Evolutionary conservation across 2,329 filamentous ascomycete genomes (phyloP).

Genomic region (Calycina herbarum): DNA sequence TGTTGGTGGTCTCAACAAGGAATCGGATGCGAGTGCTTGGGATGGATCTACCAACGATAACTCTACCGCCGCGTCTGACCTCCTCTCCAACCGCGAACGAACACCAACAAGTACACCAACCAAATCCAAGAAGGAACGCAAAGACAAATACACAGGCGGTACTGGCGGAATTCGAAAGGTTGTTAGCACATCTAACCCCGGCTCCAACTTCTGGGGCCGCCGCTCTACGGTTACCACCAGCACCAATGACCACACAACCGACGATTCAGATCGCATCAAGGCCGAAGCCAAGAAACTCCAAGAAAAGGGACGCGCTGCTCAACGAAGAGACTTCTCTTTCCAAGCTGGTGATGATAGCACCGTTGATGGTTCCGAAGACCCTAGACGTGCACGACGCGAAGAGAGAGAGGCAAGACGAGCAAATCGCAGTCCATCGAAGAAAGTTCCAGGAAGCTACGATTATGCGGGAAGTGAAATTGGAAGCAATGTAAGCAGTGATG

Average conservation of each 20-base stretch:
- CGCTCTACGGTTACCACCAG: constrained; percentile 14
- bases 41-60: constrained; percentile 69
- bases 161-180: constrained; percentile 36
- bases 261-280: constrained; percentile 47
- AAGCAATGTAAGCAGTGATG: constrained; percentile 26
- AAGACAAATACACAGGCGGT: constrained; percentile 28
- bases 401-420: constrained; percentile 21
- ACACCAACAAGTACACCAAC: constrained; percentile 56
- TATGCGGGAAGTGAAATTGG: constrained; percentile 16
- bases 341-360: constrained; percentile 35
- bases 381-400: constrained; percentile 16
- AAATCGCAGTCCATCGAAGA: constrained; percentile 32
- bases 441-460: constrained; percentile 26
- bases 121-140: constrained; percentile 30
- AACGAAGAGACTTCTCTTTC: constrained; percentile 38
- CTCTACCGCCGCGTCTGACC: constrained; percentile 43
- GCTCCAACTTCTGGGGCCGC: constrained; percentile 22
- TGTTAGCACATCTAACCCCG: constrained; percentile 20
- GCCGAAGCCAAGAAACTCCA: constrained; percentile 57
- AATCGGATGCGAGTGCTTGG: constrained; percentile 76
- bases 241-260: constrained; percentile 7
- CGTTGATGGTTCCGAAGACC: constrained; percentile 21
- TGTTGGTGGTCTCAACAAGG: constrained; percentile 85
- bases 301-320: constrained; percentile 50
- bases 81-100: constrained; percentile 58